Percentiles rank a stretch among this genome's conserved stretches.
These are phyloP conservation scores for Pterula multifida DNA, from an alignment of 1,284 basidiomycete species.

Conservation along the genomic window DNA sequence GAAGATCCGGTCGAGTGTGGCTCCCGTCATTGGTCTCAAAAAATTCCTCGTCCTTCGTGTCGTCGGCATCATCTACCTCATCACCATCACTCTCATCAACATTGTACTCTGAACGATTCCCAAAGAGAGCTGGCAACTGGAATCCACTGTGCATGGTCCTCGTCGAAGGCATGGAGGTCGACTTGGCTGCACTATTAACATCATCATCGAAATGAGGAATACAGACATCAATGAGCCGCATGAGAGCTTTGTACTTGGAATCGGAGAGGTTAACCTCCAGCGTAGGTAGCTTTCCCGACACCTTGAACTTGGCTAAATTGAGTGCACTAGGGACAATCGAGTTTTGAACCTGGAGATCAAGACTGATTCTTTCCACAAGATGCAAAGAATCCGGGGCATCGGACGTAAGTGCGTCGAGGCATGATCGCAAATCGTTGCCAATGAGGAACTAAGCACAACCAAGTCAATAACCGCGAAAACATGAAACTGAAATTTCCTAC, in stretches of 20 bases:
- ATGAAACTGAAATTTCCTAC: constrained; percentile 26
- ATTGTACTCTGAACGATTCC: constrained; percentile 49
- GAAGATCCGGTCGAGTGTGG: constrained; percentile 38
- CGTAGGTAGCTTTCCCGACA: constrained; percentile 83
- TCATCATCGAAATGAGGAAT: constrained; percentile 77
- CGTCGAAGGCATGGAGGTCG: constrained; percentile 14
- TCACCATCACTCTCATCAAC: constrained; percentile 52
- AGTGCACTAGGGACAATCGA: constrained; percentile 87
- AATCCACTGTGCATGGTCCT: constrained; percentile 25
- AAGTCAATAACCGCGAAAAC: constrained; percentile 5
- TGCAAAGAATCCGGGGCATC: constrained; percentile 59
- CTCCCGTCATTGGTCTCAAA: constrained; percentile 65
- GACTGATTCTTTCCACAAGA: constrained; percentile 87
- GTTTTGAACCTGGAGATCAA: constrained; percentile 86
- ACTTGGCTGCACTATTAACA: constrained; percentile 13
- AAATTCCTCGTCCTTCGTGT: constrained; percentile 46
- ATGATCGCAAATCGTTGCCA: constrained; percentile 76
- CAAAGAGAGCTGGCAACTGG: constrained; percentile 46
- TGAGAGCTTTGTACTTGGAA: constrained; percentile 88
- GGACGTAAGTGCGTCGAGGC: constrained; percentile 64
- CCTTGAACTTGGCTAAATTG: constrained; percentile 84
- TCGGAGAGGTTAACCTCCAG: constrained; percentile 94
- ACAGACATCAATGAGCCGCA: constrained; percentile 87
- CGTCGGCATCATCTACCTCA: constrained; percentile 21
- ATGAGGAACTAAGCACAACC: constrained; percentile 75